Evolutionary conservation across 441 rosid genomes (phyloP), one percentile per base, ranked within the genome.

Genomic region (Dalechampia spathulata): DNA sequence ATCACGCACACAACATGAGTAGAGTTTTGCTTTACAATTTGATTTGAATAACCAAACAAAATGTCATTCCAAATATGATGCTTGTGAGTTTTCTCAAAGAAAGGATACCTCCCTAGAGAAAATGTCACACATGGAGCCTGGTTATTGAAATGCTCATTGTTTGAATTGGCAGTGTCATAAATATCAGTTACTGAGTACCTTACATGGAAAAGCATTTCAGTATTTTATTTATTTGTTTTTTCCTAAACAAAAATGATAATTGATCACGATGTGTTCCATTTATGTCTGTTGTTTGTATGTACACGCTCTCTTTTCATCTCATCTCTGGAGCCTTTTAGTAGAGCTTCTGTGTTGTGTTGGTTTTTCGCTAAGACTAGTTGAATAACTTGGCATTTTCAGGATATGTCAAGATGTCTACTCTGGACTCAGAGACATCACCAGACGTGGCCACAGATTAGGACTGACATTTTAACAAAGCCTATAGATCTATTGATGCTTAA

Each of bases 351-450:
- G 32, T 28, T 52, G 27, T 42, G 25, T 7, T 60, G 23, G 6
- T 30, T 12, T 54, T 38, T 58, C 14, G 14, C 5, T 49, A 45
- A 37, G 26, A 51, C 42, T 45, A 39, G 49, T 51, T 65, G 45
- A 52, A 36, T 43, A 32, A 10, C 11, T 28, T 26, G 55, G 36
- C 12, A 20, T 40, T 65, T 60, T 68, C 81, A 87, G 99, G 99
- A 94, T 66, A 84, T 94, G 75, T 84, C 94, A 60, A 94, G 99
- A 79, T 86, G 99, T 66, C 90, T 94, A 67, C 78, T 94, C 19
- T 87, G 99, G 98, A 88, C 87, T 56, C 99, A 94, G 68, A 87
- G 81, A 75, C 96, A 86, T 79, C 86, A 86, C 75, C 92, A 94
- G 69, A 86, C 83, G 2, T 94, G 99, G 99, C 95, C 96, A 52